A percentile compares a stretch with the other conserved stretches of the same genome.
phyloP scores from a whole-genome alignment of 208 protist genomes.

The Strigomonas oncopelti region DNA sequence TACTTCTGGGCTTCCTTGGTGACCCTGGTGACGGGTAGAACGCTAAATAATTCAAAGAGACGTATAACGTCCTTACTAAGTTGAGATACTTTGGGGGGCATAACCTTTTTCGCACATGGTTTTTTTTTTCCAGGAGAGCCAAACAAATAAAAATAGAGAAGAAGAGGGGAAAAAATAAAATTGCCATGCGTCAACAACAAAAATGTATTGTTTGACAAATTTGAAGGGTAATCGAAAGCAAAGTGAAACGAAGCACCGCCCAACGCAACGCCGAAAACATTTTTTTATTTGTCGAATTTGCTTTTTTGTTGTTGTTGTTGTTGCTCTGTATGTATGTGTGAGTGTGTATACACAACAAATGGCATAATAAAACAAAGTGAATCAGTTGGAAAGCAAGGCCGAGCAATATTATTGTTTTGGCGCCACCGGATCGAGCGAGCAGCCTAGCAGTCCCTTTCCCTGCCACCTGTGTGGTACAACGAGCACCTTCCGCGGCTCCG shows the following conservation, averaged over 20 bases:
- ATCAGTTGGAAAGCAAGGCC: too few relatives aligned
- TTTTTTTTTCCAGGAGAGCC: too few relatives aligned
- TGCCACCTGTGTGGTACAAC: conserved; percentile 66
- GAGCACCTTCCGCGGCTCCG: conserved; percentile 36
- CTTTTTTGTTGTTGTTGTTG: too few relatives aligned
- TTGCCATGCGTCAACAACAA: too few relatives aligned
- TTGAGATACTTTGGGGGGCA: background rate
- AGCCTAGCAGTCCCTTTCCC: conserved; percentile 72
- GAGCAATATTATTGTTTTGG: background rate
- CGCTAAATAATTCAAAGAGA: background rate
- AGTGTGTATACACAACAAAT: too few relatives aligned
- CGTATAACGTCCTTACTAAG: background rate
- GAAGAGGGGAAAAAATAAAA: background rate
- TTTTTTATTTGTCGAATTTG: too few relatives aligned
- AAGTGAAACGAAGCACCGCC: too few relatives aligned
- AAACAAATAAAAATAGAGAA: background rate
- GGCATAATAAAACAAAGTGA: too few relatives aligned
- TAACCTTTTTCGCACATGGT: background rate
- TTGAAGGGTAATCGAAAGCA: too few relatives aligned
- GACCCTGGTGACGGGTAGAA: background rate
- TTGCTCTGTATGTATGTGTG: too few relatives aligned
- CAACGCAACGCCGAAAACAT: too few relatives aligned
- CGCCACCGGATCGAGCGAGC: conserved; percentile 47
- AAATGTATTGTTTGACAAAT: too few relatives aligned
- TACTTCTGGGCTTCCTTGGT: conserved; percentile 14